phyloP scores from a whole-genome alignment of 192 early-diverging fungal genomes.

The Podochytrium sp. region DNA sequence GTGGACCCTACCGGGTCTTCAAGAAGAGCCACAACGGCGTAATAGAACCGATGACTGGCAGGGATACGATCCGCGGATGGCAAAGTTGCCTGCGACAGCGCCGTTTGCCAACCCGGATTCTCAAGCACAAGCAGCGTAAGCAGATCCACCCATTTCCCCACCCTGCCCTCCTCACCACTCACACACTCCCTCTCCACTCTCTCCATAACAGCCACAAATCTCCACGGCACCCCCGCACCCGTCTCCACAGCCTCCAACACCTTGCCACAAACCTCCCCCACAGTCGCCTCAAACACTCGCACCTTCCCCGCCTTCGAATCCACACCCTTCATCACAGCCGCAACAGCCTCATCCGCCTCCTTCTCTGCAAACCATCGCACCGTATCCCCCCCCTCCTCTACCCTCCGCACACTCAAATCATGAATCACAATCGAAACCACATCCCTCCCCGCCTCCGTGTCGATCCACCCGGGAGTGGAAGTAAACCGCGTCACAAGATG shows the following conservation, averaged over 20 bases:
- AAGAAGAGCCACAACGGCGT: conserved; percentile 11
- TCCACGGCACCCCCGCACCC: neutral
- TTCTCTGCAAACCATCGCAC: conserved; percentile 27
- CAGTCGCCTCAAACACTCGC: neutral
- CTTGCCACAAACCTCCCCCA: neutral
- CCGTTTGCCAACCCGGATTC: conserved; percentile 2
- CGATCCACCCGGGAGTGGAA: conserved; percentile 11
- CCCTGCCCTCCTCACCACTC: neutral
- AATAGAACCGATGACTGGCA: conserved; percentile 19
- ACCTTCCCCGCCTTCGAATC: neutral
- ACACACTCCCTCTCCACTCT: neutral
- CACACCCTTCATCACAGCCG: neutral
- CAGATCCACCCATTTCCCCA: conserved; percentile 9
- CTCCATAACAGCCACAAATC: conserved; percentile 17
- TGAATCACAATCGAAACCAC: conserved; percentile 7
- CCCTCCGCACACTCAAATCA: conserved; percentile 15
- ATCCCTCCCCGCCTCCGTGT: neutral
- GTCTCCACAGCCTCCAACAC: neutral
- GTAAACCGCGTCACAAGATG: conserved; percentile 13
- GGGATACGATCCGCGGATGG: neutral
- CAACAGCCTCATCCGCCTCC: conserved; percentile 24
- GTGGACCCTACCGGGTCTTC: conserved; percentile 9
- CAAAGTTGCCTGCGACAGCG: neutral
- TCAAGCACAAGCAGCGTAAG: conserved; percentile 3
- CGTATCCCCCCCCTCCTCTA: neutral